phyloP scores from a whole-genome alignment of 2,329 filamentous ascomycete genomes.

The Rutstroemia sp. region DNA sequence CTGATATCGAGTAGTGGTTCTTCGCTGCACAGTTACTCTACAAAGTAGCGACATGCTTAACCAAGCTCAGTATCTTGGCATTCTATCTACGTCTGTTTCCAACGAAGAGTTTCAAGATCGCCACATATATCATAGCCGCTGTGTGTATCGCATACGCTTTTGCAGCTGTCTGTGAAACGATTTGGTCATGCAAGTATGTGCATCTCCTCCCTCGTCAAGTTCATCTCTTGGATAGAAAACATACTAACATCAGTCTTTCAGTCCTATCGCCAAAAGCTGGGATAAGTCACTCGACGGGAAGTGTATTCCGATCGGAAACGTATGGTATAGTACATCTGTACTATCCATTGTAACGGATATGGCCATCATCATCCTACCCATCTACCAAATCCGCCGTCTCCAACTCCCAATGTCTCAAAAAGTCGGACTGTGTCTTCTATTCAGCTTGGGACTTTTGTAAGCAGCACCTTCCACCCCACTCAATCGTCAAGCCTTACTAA shows the following conservation, averaged over 20 bases:
- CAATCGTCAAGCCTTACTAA: neutral
- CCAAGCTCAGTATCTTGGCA: constrained; percentile 13
- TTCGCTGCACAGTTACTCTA: constrained; percentile 19
- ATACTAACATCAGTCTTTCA: neutral
- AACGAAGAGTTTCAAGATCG: neutral
- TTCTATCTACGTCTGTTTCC: constrained; percentile 9
- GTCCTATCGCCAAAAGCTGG: neutral
- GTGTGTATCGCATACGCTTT: constrained; percentile 5
- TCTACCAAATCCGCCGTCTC: constrained; percentile 45
- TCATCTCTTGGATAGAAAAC: neutral
- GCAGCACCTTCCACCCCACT: neutral
- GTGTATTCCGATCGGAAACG: neutral
- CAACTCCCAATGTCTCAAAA: constrained; percentile 58
- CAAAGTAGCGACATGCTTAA: constrained; percentile 13
- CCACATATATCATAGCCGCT: neutral
- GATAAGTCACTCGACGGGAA: constrained; percentile 11
- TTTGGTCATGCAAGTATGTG: neutral
- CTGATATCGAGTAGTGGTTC: constrained; percentile 12
- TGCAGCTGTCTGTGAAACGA: constrained; percentile 2
- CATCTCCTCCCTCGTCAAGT: neutral
- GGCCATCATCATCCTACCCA: constrained; percentile 55
- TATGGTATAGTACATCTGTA: constrained; percentile 51
- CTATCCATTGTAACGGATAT: constrained; percentile 63
- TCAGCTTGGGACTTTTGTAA: constrained; percentile 25
- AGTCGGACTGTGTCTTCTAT: constrained; percentile 27